Percentiles rank a stretch among this genome's conserved stretches.
Conservation (phyloP, 1,284 basidiomycete genomes). For the Schizophyllum commune region DNA sequence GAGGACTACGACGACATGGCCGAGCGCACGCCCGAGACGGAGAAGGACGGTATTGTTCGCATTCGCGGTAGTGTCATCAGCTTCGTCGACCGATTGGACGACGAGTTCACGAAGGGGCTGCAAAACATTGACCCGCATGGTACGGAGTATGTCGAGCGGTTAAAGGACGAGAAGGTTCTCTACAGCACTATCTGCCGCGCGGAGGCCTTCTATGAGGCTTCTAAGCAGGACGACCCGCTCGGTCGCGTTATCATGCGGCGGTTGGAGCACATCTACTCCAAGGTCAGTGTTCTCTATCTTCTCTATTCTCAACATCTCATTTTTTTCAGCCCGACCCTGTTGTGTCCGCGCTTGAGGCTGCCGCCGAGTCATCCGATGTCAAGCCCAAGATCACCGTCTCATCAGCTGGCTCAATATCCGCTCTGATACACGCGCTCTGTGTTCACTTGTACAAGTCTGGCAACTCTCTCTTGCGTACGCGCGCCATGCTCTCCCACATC, state of each 20-base stretch:
- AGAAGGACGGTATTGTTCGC: constrained; percentile 60
- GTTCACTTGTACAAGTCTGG: constrained; percentile 91
- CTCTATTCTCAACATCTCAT: constrained; percentile 7
- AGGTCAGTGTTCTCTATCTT: constrained; percentile 44
- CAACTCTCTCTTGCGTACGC: constrained; percentile 86
- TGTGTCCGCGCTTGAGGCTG: constrained; percentile 82
- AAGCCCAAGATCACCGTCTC: constrained; percentile 30
- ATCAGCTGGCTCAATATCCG: constrained; percentile 48
- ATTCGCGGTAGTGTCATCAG: constrained; percentile 91
- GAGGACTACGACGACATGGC: constrained; percentile 90
- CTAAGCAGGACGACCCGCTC: constrained; percentile 69
- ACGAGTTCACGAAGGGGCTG: constrained; percentile 96
- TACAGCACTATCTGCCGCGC: constrained; percentile 92
- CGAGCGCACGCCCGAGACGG: constrained; percentile 78
- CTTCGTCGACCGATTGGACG: constrained; percentile 94
- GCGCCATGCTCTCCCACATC: constrained; percentile 96
- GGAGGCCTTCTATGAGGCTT: constrained; percentile 86
- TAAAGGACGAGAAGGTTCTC: constrained; percentile 92
- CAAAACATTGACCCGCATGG: constrained; percentile 99
- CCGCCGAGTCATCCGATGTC: constrained; percentile 46
- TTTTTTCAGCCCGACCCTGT: constrained; percentile 79
- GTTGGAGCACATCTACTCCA: constrained; percentile 97
- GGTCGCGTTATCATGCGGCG: constrained; percentile 90
- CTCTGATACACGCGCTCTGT: constrained; percentile 84
- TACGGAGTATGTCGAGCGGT: constrained; percentile 93